Evolutionary conservation across 768 basidiomycete species (phyloP), one percentile per base, ranked within the genome.

Genomic region (Lactarius quietus): DNA sequence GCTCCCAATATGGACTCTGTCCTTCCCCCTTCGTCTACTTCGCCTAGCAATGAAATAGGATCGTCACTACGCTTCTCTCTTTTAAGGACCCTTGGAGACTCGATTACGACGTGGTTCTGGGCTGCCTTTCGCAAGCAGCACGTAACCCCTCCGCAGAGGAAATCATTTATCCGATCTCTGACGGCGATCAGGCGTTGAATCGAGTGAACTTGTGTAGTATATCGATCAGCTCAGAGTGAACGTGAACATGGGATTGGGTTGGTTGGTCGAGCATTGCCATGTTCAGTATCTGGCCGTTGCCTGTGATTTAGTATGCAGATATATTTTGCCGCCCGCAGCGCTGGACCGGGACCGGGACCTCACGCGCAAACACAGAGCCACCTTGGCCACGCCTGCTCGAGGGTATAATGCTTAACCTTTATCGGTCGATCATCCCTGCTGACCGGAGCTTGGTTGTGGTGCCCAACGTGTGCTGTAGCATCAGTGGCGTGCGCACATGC

Each of bases 151-250:
- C 17, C 33, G 31, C 62, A 9, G 36, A 9, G 43, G 41, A 33
- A 57, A 58, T 55, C 35, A 33, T 43, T n/a, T 29, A 52, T 66
- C 61, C 65, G 39, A 66, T 62, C 61, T 35, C n/a, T 43, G 56
- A 45, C 55, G 48, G 48, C 26, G 20, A 54, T n/a, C 33, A 57
- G 56, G 51, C 26, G 56, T 62, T 36, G 18, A n/a, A 62, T 62
- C 57, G 61, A 33, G 43, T 35, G 52, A 58, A 15, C 41, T 23
- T 28, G 54, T 55, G 20, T 14, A 38, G 15, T 17, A 15, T 48
- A 62, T 62, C 48, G 65, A 51, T 41, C 57, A 26, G 54, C 31
- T 35, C 54, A 31, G 18, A 35, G 33, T 33, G 31, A 62, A 36
- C 0, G 12, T 23, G 10, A 51, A 54, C 1, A 15, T 35, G 36